Evolutionary conservation across 306 rosid genomes (phyloP), one percentile per base, ranked within the genome.

Genomic region (Vigna unguiculata): DNA sequence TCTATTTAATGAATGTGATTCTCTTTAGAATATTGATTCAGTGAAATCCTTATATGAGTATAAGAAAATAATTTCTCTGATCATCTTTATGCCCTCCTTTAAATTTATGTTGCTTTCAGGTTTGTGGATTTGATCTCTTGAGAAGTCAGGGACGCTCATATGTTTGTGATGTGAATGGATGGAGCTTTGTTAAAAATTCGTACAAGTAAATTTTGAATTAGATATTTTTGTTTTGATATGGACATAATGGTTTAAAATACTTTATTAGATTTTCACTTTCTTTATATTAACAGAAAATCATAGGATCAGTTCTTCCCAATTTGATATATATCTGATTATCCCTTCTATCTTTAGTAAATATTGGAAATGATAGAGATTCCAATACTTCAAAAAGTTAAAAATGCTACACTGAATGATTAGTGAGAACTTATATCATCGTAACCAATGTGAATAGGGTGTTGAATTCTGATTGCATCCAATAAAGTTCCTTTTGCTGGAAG

Each of bases 111-210:
- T 74, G 40, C 46, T 49, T 81, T 79, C 91, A 95, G 99, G 99
- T 95, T 84, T 92, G 99, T 78, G 99, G 97, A 69, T 95, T 95
- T 83, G 99, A 95, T 89, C 97, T 95, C 69, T 81, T 95, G 84
- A 91, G 99, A 72, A 87, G 97, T 68, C 96, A 92, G 78, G 99
- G 99, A 30, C 88, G 93, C 71, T 95, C 99, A 19, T 95, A 95
- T 61, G 99, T 95, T 82, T 95, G 97, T 87, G 99, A 95, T 67
- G 99, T 95, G 80, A 95, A 95, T 82, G 99, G 99, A 66, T 95
- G 99, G 99, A 95, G 99, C 84, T 95, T 95, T 64, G 99, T 95
- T 58, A 95, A 95, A 76, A 95, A 95, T 74, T 95, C 99, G 34
- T 83, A 95, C 96, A 95, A 95, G 99, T 95, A 90, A 86, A 16